Percentiles rank a stretch among this genome's conserved stretches.
phyloP scores from a whole-genome alignment of 1,284 basidiomycete species.

The Ganoderma resinaceum region DNA sequence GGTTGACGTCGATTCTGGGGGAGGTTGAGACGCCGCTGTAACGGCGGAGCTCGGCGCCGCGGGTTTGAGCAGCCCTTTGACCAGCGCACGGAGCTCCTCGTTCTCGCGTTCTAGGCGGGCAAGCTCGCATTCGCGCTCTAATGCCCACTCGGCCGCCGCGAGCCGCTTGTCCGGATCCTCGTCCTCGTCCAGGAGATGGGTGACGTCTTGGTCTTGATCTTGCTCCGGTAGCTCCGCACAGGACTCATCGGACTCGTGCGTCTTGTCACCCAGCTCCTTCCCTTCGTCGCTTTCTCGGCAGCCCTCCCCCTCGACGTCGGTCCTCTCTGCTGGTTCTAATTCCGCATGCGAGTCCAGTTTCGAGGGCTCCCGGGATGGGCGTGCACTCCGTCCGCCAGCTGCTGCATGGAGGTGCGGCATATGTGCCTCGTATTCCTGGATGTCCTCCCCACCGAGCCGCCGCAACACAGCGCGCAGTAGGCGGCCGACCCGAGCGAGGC shows the following conservation, averaged over 20 bases:
- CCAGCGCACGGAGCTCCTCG: slow-evolving; percentile 74
- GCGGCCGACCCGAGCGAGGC: slow-evolving; percentile 77
- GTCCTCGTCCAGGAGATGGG: slow-evolving; percentile 27
- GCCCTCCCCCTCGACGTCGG: slow-evolving; percentile 30
- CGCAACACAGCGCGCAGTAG: slow-evolving; percentile 80
- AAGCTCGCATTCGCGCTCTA: slow-evolving; percentile 90
- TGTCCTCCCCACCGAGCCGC: slow-evolving; percentile 77
- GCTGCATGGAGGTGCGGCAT: slow-evolving; percentile 5
- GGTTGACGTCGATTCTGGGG: not conserved
- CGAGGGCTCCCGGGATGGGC: not conserved
- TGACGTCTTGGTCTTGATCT: slow-evolving; percentile 1
- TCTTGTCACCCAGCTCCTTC: slow-evolving; percentile 16
- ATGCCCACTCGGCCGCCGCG: slow-evolving; percentile 68
- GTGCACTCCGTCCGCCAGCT: slow-evolving; percentile 5
- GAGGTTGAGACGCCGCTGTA: slow-evolving; percentile 4
- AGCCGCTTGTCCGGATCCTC: slow-evolving; percentile 38
- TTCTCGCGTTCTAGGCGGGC: slow-evolving; percentile 88
- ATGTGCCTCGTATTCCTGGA: slow-evolving; percentile 32
- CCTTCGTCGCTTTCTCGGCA: slow-evolving; percentile 44
- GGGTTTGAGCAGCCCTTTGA: slow-evolving; percentile 46
- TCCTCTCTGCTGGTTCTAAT: not conserved
- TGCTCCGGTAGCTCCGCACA: not conserved
- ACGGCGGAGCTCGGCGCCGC: not conserved
- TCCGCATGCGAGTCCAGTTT: not conserved
- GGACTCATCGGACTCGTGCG: slow-evolving; percentile 1